Evolutionary conservation across 2,329 filamentous ascomycete genomes (phyloP).

Genomic region (Neodidymelliopsis sp.): DNA sequence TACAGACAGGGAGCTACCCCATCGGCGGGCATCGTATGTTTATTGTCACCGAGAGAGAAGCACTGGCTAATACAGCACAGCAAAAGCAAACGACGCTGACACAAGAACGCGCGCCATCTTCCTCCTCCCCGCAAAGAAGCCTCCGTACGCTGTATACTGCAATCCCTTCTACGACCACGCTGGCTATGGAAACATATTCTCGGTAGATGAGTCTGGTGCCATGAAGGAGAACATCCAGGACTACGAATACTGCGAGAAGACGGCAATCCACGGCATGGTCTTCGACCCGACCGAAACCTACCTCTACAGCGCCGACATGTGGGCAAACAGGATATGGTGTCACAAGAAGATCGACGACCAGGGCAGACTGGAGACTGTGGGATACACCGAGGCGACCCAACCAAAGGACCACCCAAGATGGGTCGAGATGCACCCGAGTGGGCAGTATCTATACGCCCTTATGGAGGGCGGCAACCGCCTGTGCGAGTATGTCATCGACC

Average conservation of each 20-base stretch:
- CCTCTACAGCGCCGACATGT: slow-evolving; percentile 81
- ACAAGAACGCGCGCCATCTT: slow-evolving; percentile 92
- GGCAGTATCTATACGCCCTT: slow-evolving; percentile 81
- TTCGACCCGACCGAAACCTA: slow-evolving; percentile 77
- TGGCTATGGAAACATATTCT: slow-evolving; percentile 80
- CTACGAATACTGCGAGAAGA: slow-evolving; percentile 73
- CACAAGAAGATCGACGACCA: slow-evolving; percentile 72
- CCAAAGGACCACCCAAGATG: slow-evolving; percentile 82
- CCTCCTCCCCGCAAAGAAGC: slow-evolving; percentile 77
- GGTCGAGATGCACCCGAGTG: slow-evolving; percentile 83
- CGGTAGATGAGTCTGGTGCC: slow-evolving; percentile 63
- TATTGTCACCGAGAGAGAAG: no score
- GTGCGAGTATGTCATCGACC: slow-evolving; percentile 82
- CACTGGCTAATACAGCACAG: slow-evolving; percentile 51
- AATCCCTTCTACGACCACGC: slow-evolving; percentile 91
- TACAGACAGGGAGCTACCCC: slow-evolving; percentile 74
- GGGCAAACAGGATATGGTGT: slow-evolving; percentile 82
- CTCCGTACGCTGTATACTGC: slow-evolving; percentile 84
- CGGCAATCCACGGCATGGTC: slow-evolving; percentile 83
- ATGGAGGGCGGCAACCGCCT: slow-evolving; percentile 91
- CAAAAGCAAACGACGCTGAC: slow-evolving; percentile 70
- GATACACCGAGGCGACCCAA: slow-evolving; percentile 74
- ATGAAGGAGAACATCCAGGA: slow-evolving; percentile 73
- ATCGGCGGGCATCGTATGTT: slow-evolving; percentile 77
- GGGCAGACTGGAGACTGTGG: slow-evolving; percentile 72